phyloP scores from a whole-genome alignment of 2,329 filamentous ascomycete genomes.

The Cordyceps cicadae region DNA sequence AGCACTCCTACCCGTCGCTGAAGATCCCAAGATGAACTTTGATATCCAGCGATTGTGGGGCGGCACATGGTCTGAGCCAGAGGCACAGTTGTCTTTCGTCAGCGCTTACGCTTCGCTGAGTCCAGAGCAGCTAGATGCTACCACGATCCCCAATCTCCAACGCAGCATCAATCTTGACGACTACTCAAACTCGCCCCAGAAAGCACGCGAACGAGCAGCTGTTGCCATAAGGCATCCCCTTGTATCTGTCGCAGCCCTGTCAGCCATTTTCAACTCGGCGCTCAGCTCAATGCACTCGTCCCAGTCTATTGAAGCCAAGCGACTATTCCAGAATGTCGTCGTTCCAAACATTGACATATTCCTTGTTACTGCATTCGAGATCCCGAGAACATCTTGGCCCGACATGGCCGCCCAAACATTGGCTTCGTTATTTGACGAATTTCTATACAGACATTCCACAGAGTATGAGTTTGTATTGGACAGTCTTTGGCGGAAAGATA shows the following conservation, averaged over 20 bases:
- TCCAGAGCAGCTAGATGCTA: slow-evolving; percentile 70
- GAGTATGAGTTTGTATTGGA: slow-evolving; percentile 85
- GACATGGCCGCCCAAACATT: slow-evolving; percentile 66
- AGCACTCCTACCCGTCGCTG: slow-evolving; percentile 65
- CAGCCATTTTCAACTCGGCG: slow-evolving; percentile 57
- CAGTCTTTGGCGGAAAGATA: slow-evolving; percentile 85
- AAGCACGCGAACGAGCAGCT: slow-evolving; percentile 44
- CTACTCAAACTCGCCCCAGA: slow-evolving; percentile 40
- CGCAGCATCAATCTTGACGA: slow-evolving; percentile 62
- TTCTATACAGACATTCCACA: slow-evolving; percentile 68
- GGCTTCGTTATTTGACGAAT: slow-evolving; percentile 71
- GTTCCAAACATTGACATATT: slow-evolving; percentile 72
- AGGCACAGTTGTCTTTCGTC: slow-evolving; percentile 90
- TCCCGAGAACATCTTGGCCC: slow-evolving; percentile 66
- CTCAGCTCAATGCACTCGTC: slow-evolving; percentile 53
- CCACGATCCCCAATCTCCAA: slow-evolving; percentile 73
- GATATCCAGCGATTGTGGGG: slow-evolving; percentile 90
- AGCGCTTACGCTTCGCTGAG: slow-evolving; percentile 74
- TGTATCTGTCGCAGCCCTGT: slow-evolving; percentile 78
- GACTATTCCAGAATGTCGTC: slow-evolving; percentile 58
- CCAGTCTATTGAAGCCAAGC: slow-evolving; percentile 54
- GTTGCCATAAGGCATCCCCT: slow-evolving; percentile 75
- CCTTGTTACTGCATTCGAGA: slow-evolving; percentile 67
- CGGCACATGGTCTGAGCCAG: slow-evolving; percentile 74
- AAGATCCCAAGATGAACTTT: slow-evolving; percentile 42